phyloP scores from a whole-genome alignment of 2,329 filamentous ascomycete species.

The Colletotrichum siamense region DNA sequence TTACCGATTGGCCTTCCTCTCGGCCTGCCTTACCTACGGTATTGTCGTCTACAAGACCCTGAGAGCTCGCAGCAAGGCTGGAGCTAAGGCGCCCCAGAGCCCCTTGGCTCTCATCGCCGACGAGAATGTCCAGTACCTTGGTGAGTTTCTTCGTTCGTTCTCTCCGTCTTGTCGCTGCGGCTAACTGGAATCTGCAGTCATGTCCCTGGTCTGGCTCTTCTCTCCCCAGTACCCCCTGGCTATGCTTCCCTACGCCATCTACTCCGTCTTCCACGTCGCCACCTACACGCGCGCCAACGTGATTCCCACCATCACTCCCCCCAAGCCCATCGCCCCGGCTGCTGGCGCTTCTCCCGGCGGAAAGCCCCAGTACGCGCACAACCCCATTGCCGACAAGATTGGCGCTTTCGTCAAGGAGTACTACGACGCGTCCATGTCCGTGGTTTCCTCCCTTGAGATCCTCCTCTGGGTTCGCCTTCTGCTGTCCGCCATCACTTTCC shows the following conservation, averaged over 20 bases:
- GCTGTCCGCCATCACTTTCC: conserved; percentile 83
- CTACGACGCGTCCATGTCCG: conserved; percentile 94
- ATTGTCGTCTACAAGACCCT: conserved; percentile 99
- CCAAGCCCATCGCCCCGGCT: conserved; percentile 57
- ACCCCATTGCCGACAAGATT: conserved; percentile 79
- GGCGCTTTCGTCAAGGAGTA: conserved; percentile 96
- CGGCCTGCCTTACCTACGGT: conserved; percentile 90
- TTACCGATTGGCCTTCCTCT: conserved; percentile 89
- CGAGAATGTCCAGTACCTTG: conserved; percentile 97
- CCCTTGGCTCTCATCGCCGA: conserved; percentile 75
- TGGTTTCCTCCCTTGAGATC: conserved; percentile 90
- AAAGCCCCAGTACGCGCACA: conserved; percentile 59
- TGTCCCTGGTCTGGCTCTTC: conserved; percentile 96
- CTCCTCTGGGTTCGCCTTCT: conserved; percentile 84
- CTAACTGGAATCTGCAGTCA: conserved; percentile 58
- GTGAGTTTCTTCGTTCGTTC: conserved; percentile 60
- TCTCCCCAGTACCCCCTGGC: conserved; percentile 88
- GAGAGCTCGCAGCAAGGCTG: conserved; percentile 80
- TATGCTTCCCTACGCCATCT: conserved; percentile 92
- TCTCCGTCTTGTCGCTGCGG: not conserved
- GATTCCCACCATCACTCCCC: conserved; percentile 83
- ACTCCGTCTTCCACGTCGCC: conserved; percentile 97
- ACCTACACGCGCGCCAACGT: conserved; percentile 95
- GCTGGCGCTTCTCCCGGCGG: conserved; percentile 61
- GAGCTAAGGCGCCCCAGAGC: conserved; percentile 65